Evolutionary conservation across 257 asterid genomes (phyloP), one percentile per base, ranked within the genome.

Genomic region (Solanum okadae): DNA sequence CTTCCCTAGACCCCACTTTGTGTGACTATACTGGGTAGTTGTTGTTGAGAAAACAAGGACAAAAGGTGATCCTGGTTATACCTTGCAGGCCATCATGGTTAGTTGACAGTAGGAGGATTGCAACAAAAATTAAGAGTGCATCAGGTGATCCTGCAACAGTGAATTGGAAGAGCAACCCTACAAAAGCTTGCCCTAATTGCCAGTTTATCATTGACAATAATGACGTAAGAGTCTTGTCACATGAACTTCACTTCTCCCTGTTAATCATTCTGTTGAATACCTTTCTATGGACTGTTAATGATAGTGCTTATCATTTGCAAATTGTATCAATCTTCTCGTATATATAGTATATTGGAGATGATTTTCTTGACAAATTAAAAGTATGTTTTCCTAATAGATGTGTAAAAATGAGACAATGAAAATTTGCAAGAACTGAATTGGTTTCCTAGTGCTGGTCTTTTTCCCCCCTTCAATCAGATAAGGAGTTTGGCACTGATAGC

Each of bases 171-270:
- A 96, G 99, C 97, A 94, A 97, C 87, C 99, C 99, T 3, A 88
- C 98, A 1, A 96, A 90, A 93, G 89, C 94, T 89, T 97, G 99
- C 93, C 99, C 99, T 52, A 97, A 89, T 2, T 96, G 99, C 93
- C 94, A 90, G 71, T 88, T 91, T 88, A 83, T 89, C 29, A 94
- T 97, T 11, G 99, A 97, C 89, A 97, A 97, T 85, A 93, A 91
- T 84, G 99, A 96, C 87, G 99, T 95, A 97, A 88, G 90, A 40
- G 63, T 72, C 85, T 8, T 33, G 70, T 76, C 65, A 46, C 42
- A 31, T 49, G 23, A 87, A 40, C 83, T 86, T 33, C 22, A 15
- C 18, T 86, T 72, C 37, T 25, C 6, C 46, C 84, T 44, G 85
- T 87, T 56, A 84, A 46, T 86, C 18, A 73, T 52, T 40, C 34